Evolutionary conservation across 2,329 filamentous ascomycete genomes (phyloP), one percentile per base, ranked within the genome.

Genomic region (Orbilia brochopaga): DNA sequence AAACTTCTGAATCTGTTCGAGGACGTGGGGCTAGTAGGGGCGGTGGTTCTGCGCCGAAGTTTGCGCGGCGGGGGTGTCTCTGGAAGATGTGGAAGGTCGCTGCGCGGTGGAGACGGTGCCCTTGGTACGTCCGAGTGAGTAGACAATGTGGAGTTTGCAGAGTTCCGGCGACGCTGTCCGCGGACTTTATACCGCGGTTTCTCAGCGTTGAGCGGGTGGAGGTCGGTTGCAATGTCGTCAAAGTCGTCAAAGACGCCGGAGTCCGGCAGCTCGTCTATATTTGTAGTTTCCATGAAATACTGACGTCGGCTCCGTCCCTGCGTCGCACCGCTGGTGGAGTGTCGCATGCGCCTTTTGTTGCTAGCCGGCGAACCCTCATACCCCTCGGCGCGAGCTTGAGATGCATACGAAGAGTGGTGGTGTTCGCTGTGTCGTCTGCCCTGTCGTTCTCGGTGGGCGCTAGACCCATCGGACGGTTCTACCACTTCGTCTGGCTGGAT

Each of bases 281-380:
- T 60, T 61, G 60, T 72, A 61, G 67, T 72, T 52, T 65, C 67
- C 67, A 72, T 72, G 67, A 65, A 72, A 57, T 65, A 72, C 37
- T 72, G 60, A 21, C 53, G 55, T 44, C 58, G 60, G 35, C 60
- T 59, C 32, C 60, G 60, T 6, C 67, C 50, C 13, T 21, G 54
- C 6, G 60, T 40, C 21, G 57, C 40, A 35, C 60, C 56, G 46
- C 56, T 59, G 50, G 62, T 61, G 23, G 67, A 72, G 42, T 65
- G 57, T 21, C 60, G 30, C 30, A 51, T 35, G 46, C 44, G 48
- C 32, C 60, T 55, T 46, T 60, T 72, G 35, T 30, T 35, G 21
- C 19, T 15, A 7, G 52, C 6, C 44, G 17, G 37, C 23, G 40
- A 40, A 2, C 23, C 32, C 1, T 54, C 60, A 35, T 72, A 60